phyloP scores from a whole-genome alignment of 2,329 filamentous ascomycete genomes.

The Immersiporthe knoxdaviesiana region DNA sequence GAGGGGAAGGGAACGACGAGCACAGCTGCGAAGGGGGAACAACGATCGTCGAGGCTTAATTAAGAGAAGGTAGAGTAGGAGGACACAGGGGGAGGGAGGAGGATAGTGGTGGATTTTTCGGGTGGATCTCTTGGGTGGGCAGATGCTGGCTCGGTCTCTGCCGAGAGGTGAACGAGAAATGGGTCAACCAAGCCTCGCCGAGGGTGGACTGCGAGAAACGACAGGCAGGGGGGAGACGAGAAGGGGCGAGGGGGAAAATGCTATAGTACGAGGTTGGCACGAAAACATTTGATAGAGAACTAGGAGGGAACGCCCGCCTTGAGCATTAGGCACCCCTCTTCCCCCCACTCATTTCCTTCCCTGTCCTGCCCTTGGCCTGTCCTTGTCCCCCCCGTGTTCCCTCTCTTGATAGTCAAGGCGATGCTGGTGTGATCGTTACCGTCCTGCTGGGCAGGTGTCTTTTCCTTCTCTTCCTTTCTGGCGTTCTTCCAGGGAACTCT shows the following conservation, averaged over 20 bases:
- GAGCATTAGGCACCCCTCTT: background rate
- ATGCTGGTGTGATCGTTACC: slow-evolving; percentile 1
- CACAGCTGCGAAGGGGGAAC: slow-evolving; percentile 18
- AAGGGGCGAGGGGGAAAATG: background rate
- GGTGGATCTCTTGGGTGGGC: slow-evolving; percentile 22
- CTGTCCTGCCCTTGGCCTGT: background rate
- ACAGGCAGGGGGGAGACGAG: slow-evolving; percentile 6
- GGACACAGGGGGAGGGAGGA: background rate
- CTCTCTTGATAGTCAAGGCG: background rate
- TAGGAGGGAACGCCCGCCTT: background rate
- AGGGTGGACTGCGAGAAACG: background rate
- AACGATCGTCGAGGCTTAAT: slow-evolving; percentile 24
- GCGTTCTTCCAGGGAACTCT: background rate
- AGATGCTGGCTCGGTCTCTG: slow-evolving; percentile 28
- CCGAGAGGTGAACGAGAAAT: slow-evolving; percentile 14
- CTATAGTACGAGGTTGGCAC: slow-evolving; percentile 2
- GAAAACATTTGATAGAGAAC: slow-evolving; percentile 15
- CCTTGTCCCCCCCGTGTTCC: background rate
- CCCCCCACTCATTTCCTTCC: no score
- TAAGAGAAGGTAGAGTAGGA: slow-evolving; percentile 13
- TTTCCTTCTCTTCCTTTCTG: no score
- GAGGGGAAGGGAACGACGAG: slow-evolving; percentile 5
- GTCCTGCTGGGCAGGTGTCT: background rate
- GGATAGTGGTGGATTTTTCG: background rate
- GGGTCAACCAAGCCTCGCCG: slow-evolving; percentile 14